Percentiles rank a stretch among this genome's conserved stretches.
Evolutionary conservation across 306 rosid genomes (phyloP).

Genomic region (Quercus mongolica): DNA sequence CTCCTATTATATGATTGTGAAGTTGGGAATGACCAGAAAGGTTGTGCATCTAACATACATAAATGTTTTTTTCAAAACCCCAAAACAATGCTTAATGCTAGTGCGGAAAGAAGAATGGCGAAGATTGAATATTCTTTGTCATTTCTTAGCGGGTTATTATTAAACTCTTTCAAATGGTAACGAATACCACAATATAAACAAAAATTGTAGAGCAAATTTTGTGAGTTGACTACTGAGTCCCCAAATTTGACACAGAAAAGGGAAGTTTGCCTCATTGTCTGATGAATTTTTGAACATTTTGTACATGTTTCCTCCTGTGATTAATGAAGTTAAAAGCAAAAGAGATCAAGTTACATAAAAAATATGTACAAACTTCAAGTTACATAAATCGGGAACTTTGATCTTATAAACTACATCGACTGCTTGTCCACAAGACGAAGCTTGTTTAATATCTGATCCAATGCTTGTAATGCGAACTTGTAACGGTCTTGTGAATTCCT

Average conservation of each 20-base stretch:
- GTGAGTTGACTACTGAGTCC: too few relatives aligned
- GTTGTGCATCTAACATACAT: too few relatives aligned
- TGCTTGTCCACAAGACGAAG: conserved; percentile 38
- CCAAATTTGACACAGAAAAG: neutral
- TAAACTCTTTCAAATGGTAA: too few relatives aligned
- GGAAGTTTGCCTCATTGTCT: neutral
- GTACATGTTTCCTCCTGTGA: neutral
- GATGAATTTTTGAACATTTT: neutral
- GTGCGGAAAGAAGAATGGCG: too few relatives aligned
- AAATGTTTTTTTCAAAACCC: too few relatives aligned
- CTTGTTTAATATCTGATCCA: conserved; percentile 53
- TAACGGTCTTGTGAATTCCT: conserved; percentile 51
- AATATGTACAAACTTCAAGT: neutral
- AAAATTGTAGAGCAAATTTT: too few relatives aligned
- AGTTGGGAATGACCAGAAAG: too few relatives aligned
- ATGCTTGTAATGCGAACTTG: conserved; percentile 35
- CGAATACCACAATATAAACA: too few relatives aligned
- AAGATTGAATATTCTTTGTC: too few relatives aligned
- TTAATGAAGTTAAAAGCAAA: neutral
- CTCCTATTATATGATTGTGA: too few relatives aligned
- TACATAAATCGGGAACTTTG: neutral
- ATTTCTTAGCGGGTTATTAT: too few relatives aligned
- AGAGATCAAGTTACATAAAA: neutral
- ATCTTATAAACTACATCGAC: conserved; percentile 4
- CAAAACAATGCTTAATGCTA: too few relatives aligned